These are phyloP conservation scores for Ogataea naganishii DNA, from an alignment of 805 yeast genomes.

Conservation along the genomic window DNA sequence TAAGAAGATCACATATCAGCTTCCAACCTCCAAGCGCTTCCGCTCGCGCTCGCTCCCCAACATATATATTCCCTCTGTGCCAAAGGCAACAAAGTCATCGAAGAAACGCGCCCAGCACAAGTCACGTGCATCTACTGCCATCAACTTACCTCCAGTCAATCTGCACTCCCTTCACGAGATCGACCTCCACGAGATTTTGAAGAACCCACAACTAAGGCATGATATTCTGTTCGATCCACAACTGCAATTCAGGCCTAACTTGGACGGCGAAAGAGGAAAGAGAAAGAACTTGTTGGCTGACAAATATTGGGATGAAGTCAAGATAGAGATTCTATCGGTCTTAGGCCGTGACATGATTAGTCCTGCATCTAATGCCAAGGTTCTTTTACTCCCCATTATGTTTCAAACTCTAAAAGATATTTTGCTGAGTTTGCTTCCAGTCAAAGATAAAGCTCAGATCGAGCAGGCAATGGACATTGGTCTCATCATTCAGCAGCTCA, in stretches of 20 bases:
- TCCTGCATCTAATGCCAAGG: conserved; percentile 9
- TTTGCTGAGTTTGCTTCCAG: conserved; percentile 65
- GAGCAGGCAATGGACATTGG: conserved; percentile 71
- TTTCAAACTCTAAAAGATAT: conserved; percentile 76
- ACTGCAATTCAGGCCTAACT: conserved; percentile 81
- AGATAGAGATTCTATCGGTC: conserved; percentile 49
- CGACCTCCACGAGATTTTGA: conserved; percentile 79
- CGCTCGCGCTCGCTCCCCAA: conserved; percentile 27
- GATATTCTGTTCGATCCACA: conserved; percentile 90
- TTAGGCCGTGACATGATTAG: conserved; percentile 11
- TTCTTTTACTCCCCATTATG: conserved; percentile 45
- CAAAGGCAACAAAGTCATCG: conserved; percentile 16
- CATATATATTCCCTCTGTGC: conserved; percentile 21
- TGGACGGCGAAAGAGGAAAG: conserved; percentile 85
- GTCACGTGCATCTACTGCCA: conserved; percentile 5
- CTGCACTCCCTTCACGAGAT: conserved; percentile 75
- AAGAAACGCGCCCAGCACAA: conserved; percentile 11
- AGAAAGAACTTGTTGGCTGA: conserved; percentile 70
- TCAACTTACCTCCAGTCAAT: conserved; percentile 82
- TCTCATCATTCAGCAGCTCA: conserved; percentile 64
- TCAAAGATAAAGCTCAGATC: conserved; percentile 60
- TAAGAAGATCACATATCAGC: conserved; percentile 2
- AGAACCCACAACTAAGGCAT: conserved; percentile 88
- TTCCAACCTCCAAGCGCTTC: conserved; percentile 18
- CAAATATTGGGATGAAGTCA: conserved; percentile 75